Conservation (phyloP, 306 rosid genomes). For the Acacia confusa region DNA sequence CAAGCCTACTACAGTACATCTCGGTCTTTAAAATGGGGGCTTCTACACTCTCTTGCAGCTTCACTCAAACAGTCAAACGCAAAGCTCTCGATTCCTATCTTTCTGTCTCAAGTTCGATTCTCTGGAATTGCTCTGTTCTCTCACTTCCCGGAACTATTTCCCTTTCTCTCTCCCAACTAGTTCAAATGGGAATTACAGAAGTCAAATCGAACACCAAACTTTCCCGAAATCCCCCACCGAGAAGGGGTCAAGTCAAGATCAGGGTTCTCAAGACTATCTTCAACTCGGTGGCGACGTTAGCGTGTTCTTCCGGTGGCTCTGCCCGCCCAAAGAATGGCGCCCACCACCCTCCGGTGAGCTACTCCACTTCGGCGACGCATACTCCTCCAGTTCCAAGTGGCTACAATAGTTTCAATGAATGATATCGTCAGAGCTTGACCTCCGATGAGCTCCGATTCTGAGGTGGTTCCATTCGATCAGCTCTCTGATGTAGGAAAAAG, state of each 20-base stretch:
- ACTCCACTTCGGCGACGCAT: conserved; percentile 13
- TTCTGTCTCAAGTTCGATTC: neutral
- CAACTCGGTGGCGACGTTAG: neutral
- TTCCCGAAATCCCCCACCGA: neutral
- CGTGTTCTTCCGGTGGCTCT: neutral
- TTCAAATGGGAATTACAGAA: neutral
- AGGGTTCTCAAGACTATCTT: conserved; percentile 25
- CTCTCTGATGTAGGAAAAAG: neutral
- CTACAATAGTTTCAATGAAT: neutral
- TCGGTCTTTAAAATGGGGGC: neutral
- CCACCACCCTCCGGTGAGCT: conserved; percentile 24
- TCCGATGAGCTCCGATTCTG: conserved; percentile 25
- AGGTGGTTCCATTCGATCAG: neutral
- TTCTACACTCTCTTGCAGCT: neutral
- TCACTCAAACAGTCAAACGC: neutral
- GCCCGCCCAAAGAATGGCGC: neutral
- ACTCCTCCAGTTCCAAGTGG: conserved; percentile 28
- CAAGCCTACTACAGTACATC: neutral
- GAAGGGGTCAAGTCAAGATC: conserved; percentile 41
- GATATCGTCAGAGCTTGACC: neutral
- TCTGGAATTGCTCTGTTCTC: neutral
- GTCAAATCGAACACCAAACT: neutral
- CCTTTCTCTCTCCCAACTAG: neutral
- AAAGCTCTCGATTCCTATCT: neutral
- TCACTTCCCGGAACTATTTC: neutral